phyloP scores from a whole-genome alignment of 1,284 basidiomycete genomes.

The Trametes sp. region DNA sequence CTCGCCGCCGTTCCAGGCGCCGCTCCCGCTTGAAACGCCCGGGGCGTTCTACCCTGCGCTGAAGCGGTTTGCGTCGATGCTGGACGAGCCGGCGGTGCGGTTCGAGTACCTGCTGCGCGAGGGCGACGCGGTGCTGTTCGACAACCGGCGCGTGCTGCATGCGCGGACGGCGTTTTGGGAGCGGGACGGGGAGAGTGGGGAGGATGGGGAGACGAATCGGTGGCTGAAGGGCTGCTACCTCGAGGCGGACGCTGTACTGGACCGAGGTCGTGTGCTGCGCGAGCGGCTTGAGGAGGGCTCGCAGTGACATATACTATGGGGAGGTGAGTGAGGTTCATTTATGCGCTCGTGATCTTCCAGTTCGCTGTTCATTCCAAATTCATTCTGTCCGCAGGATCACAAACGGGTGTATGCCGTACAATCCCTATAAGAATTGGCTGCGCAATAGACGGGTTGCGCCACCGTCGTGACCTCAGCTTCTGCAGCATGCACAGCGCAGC shows the following conservation, averaged over 20 bases:
- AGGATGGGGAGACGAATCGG: conserved; percentile 61
- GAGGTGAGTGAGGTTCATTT: neutral
- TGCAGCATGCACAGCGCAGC: too few species aligned
- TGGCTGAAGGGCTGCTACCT: conserved; percentile 92
- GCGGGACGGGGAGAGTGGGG: conserved; percentile 30
- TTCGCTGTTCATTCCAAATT: too few species aligned
- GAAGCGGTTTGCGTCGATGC: conserved; percentile 63
- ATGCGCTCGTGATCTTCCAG: too few species aligned
- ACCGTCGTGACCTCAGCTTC: too few species aligned
- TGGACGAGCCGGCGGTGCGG: conserved; percentile 63
- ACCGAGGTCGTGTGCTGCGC: conserved; percentile 54
- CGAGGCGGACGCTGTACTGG: conserved; percentile 80
- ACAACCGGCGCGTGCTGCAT: conserved; percentile 93
- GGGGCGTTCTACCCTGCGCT: conserved; percentile 73
- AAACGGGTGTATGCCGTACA: too few species aligned
- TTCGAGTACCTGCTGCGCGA: conserved; percentile 79
- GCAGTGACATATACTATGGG: neutral
- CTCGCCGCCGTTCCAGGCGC: conserved; percentile 95
- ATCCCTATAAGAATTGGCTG: too few species aligned
- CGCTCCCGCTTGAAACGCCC: conserved; percentile 62
- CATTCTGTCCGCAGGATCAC: too few species aligned
- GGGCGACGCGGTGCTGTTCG: conserved; percentile 91
- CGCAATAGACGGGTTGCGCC: too few species aligned
- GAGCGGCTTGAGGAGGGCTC: conserved; percentile 2
- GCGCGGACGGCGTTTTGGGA: conserved; percentile 80